These are phyloP conservation scores for Phytopythium delawarense DNA, from an alignment of 352 stramenopile genomes.

Conservation along the genomic window DNA sequence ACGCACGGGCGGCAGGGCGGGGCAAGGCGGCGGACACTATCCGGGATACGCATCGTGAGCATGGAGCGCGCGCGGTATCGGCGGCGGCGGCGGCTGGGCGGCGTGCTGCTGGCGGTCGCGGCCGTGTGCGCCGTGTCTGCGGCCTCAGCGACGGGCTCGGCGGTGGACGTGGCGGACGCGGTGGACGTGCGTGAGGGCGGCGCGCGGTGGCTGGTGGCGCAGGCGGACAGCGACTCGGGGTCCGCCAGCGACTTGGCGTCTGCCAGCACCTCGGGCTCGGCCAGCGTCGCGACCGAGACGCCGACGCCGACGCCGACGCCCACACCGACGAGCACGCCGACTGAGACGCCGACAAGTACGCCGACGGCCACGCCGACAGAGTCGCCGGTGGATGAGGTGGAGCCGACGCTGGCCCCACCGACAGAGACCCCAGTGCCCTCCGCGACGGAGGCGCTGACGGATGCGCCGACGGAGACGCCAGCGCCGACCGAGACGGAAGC, in stretches of 20 bases:
- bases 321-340: background rate
- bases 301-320: background rate
- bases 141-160: slow-evolving; percentile 8
- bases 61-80: slow-evolving; percentile 3
- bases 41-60: background rate
- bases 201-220: slow-evolving; percentile 15
- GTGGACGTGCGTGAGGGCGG: too few species aligned
- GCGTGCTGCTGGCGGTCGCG: slow-evolving; percentile 10
- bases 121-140: slow-evolving; percentile 6
- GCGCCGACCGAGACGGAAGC: slow-evolving; percentile 5
- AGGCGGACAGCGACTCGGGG: slow-evolving; percentile 11
- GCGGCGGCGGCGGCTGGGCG: slow-evolving; percentile 5
- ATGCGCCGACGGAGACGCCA: background rate
- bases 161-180: slow-evolving; percentile 2
- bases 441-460: background rate
- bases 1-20: background rate
- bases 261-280: slow-evolving; percentile 1
- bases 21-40: too few species aligned
- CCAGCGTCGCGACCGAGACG: background rate
- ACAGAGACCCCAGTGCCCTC: background rate
- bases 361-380: background rate
- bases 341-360: background rate
- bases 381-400: background rate
- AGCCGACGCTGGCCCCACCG: background rate
- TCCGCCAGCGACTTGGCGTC: slow-evolving; percentile 7